Base-by-base conservation (phyloP, 78 protist genomes). In the Emiliania huxleyi region DNA sequence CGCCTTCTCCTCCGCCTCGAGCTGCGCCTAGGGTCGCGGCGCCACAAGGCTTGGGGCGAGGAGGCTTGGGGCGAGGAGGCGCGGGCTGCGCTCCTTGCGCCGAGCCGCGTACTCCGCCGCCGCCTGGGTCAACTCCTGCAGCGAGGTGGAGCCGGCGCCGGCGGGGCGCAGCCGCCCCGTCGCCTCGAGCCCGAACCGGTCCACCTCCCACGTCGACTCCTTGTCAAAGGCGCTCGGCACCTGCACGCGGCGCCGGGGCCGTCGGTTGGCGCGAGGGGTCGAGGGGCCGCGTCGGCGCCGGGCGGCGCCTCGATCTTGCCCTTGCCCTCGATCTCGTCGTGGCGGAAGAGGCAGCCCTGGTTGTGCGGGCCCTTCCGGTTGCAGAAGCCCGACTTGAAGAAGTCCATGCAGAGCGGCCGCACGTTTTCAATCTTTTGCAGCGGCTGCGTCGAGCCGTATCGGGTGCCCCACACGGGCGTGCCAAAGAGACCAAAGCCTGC, bases 401-500 rank as follows among this genome's bases (percentile, higher is more conserved):
- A 77, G 85, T 77, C 85, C 85, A 77, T 77, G 46, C 85, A 77
- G 23, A 77, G 85, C 35, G 85, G 85, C 2, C 85, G 85, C 8
- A 77, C 85, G 85, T 77, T 35, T 2, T 77, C 85, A 5, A 77
- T 40, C 46, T 77, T 77, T 8, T 45, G 44, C 48, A 77, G 44
- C 23, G 85, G 48, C 19, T 22, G 29, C 3, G 0, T 40, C 21
- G 37, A 6, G 21, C 81, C 81, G 42, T 35, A 71, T 4, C 81
- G 81, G 18, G 42, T 37, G 81, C 81, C 81, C 15, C 5, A 71
- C 21, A 18, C 81, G 11, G 35, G 81, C 37, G 81, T 71, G 81
- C 85, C 85, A 21, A 77, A 77, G 85, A 77, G 85, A 19, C 85
- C 85, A 23, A 77, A 77, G 46, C 85, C 85, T 52, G 62, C n/a